Conservation (phyloP, 768 basidiomycete species). For the Amanita rimosa region DNA sequence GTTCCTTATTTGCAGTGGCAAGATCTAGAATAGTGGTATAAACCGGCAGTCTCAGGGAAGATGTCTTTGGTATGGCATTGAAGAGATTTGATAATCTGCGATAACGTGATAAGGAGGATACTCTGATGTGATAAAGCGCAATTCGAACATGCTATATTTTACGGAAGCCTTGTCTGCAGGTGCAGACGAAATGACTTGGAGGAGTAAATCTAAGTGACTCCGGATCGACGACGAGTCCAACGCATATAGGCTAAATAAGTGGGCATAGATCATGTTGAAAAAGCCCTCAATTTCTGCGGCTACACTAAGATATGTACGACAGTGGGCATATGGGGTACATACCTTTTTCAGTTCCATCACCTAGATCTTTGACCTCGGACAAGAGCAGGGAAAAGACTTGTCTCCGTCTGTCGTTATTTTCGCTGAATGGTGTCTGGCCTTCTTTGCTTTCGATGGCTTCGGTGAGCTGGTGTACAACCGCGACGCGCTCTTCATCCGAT, state of each 20-base stretch:
- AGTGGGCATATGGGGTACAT: slow-evolving; percentile 5
- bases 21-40: slow-evolving; percentile 41
- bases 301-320: slow-evolving; percentile 1
- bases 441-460: slow-evolving; percentile 41
- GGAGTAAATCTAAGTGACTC: slow-evolving; percentile 34
- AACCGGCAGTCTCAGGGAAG: slow-evolving; percentile 50
- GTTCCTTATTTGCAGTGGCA: slow-evolving; percentile 48
- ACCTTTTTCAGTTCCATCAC: slow-evolving; percentile 76
- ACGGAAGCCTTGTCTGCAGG: slow-evolving; percentile 39
- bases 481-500: slow-evolving; percentile 56
- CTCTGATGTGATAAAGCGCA: slow-evolving; percentile 6
- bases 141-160: slow-evolving; percentile 68
- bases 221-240: slow-evolving; percentile 43
- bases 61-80: slow-evolving; percentile 61
- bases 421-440: slow-evolving; percentile 38
- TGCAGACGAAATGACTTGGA: slow-evolving; percentile 44
- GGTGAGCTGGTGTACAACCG: slow-evolving; percentile 56
- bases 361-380: slow-evolving; percentile 52
- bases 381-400: slow-evolving; percentile 50
- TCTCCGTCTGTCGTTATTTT: slow-evolving; percentile 42
- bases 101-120: slow-evolving; percentile 3
- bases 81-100: slow-evolving; percentile 71
- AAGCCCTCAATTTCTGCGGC: slow-evolving; percentile 64
- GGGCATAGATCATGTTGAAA: slow-evolving; percentile 73
- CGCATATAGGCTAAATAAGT: slow-evolving; percentile 52